These are phyloP conservation scores for Pseudocercospora cruenta DNA, from an alignment of 2,329 filamentous ascomycete species.

Conservation along the genomic window DNA sequence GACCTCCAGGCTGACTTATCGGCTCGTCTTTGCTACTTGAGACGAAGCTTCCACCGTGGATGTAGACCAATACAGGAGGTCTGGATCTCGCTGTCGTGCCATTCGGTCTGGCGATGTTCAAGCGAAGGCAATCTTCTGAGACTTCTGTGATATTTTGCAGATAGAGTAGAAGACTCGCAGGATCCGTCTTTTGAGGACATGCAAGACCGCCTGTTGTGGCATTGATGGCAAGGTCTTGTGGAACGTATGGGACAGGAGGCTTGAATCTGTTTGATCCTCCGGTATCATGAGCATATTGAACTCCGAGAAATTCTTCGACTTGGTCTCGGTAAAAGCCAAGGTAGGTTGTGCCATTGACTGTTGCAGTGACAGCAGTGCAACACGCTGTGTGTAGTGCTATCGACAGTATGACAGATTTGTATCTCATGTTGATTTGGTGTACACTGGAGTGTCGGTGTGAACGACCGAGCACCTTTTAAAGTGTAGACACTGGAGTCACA, in stretches of 20 bases:
- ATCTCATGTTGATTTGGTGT: neutral
- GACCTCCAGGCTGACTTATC: conserved; percentile 48
- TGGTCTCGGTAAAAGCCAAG: conserved; percentile 30
- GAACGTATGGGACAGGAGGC: conserved; percentile 32
- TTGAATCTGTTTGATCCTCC: conserved; percentile 39
- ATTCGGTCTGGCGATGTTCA: conserved; percentile 32
- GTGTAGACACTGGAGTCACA: too few species aligned
- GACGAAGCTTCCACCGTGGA: conserved; percentile 38
- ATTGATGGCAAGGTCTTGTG: conserved; percentile 31
- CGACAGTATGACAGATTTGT: neutral
- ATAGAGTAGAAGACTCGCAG: neutral
- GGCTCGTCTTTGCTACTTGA: conserved; percentile 35
- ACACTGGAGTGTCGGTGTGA: too few species aligned
- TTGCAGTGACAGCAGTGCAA: neutral
- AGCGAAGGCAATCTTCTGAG: conserved; percentile 37
- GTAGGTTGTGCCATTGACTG: conserved; percentile 29
- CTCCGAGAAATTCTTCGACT: conserved; percentile 41
- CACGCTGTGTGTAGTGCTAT: neutral
- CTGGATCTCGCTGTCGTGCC: conserved; percentile 29
- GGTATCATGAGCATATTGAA: conserved; percentile 40
- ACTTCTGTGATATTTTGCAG: neutral
- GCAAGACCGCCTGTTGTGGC: conserved; percentile 37
- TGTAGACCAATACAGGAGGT: conserved; percentile 45
- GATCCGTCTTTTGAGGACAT: conserved; percentile 34
- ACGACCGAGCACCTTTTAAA: too few species aligned